Conservation (phyloP, 805 yeast species). For the Komagataella populi region DNA sequence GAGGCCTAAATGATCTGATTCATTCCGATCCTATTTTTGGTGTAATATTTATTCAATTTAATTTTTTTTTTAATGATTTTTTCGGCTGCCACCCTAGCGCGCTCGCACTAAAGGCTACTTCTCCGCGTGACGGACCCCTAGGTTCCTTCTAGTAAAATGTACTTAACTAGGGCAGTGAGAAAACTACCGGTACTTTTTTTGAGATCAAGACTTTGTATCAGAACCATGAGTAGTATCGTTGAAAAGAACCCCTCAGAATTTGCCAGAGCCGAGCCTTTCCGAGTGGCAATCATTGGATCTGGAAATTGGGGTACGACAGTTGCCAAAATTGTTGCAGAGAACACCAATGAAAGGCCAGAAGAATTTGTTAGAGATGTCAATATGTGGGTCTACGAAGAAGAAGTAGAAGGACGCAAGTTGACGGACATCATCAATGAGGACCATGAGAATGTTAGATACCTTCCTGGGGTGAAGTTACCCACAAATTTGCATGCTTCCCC, state of each 20-base stretch:
- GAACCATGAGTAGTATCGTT: background rate
- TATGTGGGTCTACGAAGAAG: conserved; percentile 97
- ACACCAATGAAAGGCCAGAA: conserved; percentile 55
- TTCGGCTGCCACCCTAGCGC: background rate
- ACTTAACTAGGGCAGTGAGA: background rate
- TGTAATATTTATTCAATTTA: no score
- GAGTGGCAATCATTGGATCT: conserved; percentile 76
- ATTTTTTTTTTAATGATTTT: no score
- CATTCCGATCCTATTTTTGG: no score
- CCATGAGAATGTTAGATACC: conserved; percentile 90
- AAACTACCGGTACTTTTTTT: background rate
- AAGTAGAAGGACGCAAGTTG: conserved; percentile 60
- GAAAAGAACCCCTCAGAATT: background rate
- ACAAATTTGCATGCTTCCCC: conserved; percentile 83
- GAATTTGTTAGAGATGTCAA: conserved; percentile 63
- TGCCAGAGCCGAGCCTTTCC: conserved; percentile 20
- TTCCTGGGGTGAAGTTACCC: conserved; percentile 83
- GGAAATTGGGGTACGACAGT: conserved; percentile 99
- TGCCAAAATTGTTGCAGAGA: conserved; percentile 90
- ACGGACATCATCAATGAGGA: conserved; percentile 82
- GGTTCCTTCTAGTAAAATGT: background rate
- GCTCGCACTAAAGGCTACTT: background rate
- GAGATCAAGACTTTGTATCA: background rate
- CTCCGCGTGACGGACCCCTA: background rate
- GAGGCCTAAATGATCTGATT: background rate